Conservation (phyloP, 805 yeast species). For the Cyberlindnera maclurae region DNA sequence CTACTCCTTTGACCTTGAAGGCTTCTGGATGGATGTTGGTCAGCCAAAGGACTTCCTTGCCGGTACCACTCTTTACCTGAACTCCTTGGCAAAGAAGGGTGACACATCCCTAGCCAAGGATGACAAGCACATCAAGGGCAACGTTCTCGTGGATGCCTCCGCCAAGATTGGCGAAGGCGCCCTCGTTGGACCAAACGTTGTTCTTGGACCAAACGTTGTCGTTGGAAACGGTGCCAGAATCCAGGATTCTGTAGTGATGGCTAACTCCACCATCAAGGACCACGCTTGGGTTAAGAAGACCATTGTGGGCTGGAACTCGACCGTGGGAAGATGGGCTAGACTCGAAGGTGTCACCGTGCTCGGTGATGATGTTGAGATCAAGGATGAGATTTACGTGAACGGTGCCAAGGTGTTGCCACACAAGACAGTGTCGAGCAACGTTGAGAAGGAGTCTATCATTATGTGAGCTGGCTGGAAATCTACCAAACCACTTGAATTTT, state of each 20-base stretch:
- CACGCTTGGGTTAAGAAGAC: constrained; percentile 98
- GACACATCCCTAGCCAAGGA: constrained; percentile 55
- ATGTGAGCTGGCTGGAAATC: constrained; percentile 50
- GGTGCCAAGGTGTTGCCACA: constrained; percentile 99
- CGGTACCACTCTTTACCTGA: constrained; percentile 89
- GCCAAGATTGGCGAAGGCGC: constrained; percentile 91
- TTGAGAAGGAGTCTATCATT: constrained; percentile 96
- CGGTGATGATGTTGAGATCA: constrained; percentile 98
- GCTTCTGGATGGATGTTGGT: constrained; percentile 99
- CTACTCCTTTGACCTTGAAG: constrained; percentile 95
- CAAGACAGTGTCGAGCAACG: constrained; percentile 92
- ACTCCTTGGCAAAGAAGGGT: constrained; percentile 74
- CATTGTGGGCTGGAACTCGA: constrained; percentile 98
- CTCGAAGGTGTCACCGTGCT: constrained; percentile 95
- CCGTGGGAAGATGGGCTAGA: constrained; percentile 98
- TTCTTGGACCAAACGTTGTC: constrained; percentile 91
- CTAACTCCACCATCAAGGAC: constrained; percentile 87
- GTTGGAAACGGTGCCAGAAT: constrained; percentile 99
- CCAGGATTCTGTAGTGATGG: constrained; percentile 87
- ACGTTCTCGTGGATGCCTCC: constrained; percentile 89
- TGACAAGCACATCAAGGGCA: constrained; percentile 73
- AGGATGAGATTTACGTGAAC: constrained; percentile 97
- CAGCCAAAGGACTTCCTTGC: constrained; percentile 99
- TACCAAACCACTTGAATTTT: too few species aligned
- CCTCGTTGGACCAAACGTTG: constrained; percentile 97